These are phyloP conservation scores for Eucalyptus fibrosa DNA, from an alignment of 345 rosid species.

Conservation along the genomic window DNA sequence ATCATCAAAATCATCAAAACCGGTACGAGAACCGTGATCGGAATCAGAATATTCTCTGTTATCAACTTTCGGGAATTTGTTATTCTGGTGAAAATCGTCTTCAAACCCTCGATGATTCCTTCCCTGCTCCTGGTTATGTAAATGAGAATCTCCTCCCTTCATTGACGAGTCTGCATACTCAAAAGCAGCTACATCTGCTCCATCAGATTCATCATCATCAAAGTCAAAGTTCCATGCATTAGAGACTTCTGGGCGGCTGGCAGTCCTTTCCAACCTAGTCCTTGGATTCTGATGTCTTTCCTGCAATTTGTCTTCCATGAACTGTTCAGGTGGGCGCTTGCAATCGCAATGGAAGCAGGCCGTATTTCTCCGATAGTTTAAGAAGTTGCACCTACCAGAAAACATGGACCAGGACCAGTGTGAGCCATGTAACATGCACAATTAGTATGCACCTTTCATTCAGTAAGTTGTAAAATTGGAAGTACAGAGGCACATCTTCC, in stretches of 20 bases:
- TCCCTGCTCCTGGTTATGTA: background rate
- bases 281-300: constrained; percentile 33
- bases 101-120: constrained; percentile 23
- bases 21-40: constrained; percentile 27
- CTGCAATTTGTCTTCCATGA: constrained; percentile 40
- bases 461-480: background rate
- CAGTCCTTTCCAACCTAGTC: constrained; percentile 26
- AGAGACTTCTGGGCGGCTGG: constrained; percentile 46
- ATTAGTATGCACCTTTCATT: background rate
- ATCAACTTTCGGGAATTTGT: constrained; percentile 3
- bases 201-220: constrained; percentile 97
- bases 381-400: constrained; percentile 84
- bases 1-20: constrained; percentile 92
- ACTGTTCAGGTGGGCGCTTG: constrained; percentile 83
- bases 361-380: constrained; percentile 88
- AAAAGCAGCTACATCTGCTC: constrained; percentile 90
- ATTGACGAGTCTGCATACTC: constrained; percentile 65
- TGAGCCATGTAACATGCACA: background rate
- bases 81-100: constrained; percentile 12
- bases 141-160: constrained; percentile 13
- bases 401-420: background rate
- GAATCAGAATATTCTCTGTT: constrained; percentile 32
- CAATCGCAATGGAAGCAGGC: constrained; percentile 96
- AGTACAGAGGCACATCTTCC: background rate
- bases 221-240: constrained; percentile 97